Base-by-base conservation (phyloP, 1,284 basidiomycete genomes). In the Chalciporus sp. region DNA sequence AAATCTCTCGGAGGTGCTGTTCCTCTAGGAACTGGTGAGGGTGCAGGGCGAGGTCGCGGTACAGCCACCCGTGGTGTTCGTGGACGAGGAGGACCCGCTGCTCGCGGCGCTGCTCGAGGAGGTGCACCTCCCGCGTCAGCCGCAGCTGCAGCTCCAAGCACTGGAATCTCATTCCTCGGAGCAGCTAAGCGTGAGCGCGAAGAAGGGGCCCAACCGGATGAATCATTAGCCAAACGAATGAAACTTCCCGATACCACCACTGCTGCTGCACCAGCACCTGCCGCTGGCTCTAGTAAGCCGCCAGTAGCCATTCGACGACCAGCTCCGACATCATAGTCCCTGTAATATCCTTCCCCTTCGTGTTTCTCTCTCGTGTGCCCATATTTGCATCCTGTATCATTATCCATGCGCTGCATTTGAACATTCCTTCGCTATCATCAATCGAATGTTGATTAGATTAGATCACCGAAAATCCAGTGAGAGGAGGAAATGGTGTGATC, bases 121-220 rank as follows among this genome's bases (percentile, higher is more conserved):
- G 75, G 72, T 23, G 71, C 70, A 2, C 62, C 59, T 51, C 61
- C 74, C 6, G 23, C 23, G 19, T 51, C 59, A 1, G 53, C 61
- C 1, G 55, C 69, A 17, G 35, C 55, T 1, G 19, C 58, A 1
- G 57, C 66, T 11, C 55, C 71, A n/a, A 23, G 23, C 23, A 23
- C 61, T 4, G 72, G 70, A 11, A 78, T 88, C 37, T 80, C 81
- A 6, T 88, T 89, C 48, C 79, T 83, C 62, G 87, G 87, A 17
- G 86, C 85, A 11, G 85, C 86, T 19, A 91, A 91, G 62, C 81
- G 88, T 19, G 78, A 81, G 39, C 77, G 87, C 19, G 88, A 89
- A 51, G 82, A 86, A 39, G 77, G 72, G 17, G 47, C 66, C 6
- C 71, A 74, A 1, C 57, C 69, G 0, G 84, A 85, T 31, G 83